These are phyloP conservation scores for Coffea humblotiana DNA, from an alignment of 305 asterid genomes.

Conservation along the genomic window DNA sequence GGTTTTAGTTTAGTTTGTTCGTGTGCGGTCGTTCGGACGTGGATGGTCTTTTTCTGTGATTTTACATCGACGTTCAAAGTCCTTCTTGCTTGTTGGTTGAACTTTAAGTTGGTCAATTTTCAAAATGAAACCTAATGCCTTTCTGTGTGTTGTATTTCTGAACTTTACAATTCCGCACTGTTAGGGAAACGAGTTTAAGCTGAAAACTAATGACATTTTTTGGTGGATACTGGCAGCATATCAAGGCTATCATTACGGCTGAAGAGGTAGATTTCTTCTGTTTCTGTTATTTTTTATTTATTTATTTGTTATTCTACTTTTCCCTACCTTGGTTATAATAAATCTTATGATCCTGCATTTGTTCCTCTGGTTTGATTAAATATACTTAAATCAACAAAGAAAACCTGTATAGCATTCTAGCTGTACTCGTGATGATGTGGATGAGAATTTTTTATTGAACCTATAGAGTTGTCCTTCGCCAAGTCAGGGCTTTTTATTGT, in stretches of 20 bases:
- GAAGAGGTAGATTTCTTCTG: too few relatives aligned
- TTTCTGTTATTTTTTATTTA: neutral
- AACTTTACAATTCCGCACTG: too few relatives aligned
- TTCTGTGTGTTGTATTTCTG: neutral
- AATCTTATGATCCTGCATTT: neutral
- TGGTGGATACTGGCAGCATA: constrained; percentile 56
- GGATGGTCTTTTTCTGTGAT: neutral
- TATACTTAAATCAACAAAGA: neutral
- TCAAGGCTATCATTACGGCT: constrained; percentile 62
- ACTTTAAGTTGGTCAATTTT: neutral
- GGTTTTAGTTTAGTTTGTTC: neutral
- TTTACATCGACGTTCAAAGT: neutral
- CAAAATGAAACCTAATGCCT: neutral
- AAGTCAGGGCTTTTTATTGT: neutral
- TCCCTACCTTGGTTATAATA: neutral
- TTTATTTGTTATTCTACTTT: neutral
- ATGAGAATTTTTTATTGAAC: too few relatives aligned
- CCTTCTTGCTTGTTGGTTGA: neutral
- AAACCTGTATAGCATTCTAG: neutral
- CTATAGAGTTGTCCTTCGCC: too few relatives aligned
- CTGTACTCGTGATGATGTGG: neutral
- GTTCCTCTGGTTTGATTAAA: neutral
- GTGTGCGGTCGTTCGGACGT: neutral
- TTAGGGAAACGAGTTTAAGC: neutral
- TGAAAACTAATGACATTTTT: neutral